A percentile compares a stretch with the other conserved stretches of the same genome.
These are phyloP conservation scores for Macrotyloma uniflorum DNA, from an alignment of 306 rosid species.

Conservation along the genomic window DNA sequence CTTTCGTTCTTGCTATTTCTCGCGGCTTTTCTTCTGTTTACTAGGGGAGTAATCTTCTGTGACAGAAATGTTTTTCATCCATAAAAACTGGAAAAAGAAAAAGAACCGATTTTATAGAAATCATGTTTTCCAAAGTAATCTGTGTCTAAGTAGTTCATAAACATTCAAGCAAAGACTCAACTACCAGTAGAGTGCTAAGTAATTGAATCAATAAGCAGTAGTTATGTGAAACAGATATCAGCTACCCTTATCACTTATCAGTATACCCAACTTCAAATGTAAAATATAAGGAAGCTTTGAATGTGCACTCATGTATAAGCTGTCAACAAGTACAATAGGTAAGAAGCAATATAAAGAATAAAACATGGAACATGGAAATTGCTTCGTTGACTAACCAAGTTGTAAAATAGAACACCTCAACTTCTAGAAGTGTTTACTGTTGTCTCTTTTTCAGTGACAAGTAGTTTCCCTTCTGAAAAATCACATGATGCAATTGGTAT, in stretches of 20 bases:
- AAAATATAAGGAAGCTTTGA: conserved; percentile 4
- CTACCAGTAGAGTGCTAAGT: neutral
- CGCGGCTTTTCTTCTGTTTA: neutral
- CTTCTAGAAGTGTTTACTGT: conserved; percentile 29
- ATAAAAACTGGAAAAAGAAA: neutral
- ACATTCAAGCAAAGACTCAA: conserved; percentile 1
- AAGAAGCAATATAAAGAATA: conserved; percentile 17
- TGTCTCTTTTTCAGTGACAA: conserved; percentile 55
- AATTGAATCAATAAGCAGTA: conserved; percentile 7
- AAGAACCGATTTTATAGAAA: neutral
- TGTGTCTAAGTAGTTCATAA: neutral
- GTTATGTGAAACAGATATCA: conserved; percentile 10
- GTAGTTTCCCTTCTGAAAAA: conserved; percentile 73
- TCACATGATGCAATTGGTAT: conserved; percentile 63
- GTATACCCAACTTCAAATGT: conserved; percentile 18
- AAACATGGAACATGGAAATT: conserved; percentile 26
- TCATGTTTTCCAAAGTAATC: conserved; percentile 5
- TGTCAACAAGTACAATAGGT: conserved; percentile 1
- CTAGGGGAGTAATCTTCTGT: neutral
- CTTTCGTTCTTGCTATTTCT: neutral
- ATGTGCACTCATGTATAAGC: conserved; percentile 10
- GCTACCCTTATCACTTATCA: conserved; percentile 10
- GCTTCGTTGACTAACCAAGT: conserved; percentile 6
- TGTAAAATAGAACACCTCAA: conserved; percentile 26
- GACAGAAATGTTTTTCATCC: conserved; percentile 1